These are phyloP conservation scores for Maudiozyma humilis DNA, from an alignment of 1,139 yeast species.

Conservation along the genomic window DNA sequence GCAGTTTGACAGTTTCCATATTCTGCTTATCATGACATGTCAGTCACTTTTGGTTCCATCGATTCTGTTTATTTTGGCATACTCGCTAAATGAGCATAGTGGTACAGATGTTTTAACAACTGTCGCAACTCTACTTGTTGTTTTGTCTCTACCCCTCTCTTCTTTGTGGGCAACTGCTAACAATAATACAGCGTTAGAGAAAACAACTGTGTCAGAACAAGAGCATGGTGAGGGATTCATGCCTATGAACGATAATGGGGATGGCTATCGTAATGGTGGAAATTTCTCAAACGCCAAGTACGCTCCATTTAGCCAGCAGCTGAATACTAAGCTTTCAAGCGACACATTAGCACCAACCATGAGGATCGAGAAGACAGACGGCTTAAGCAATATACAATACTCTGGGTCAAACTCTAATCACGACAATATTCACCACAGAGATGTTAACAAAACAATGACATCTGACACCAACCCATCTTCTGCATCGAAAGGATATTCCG, in stretches of 20 bases:
- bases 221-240: slow-evolving; percentile 13
- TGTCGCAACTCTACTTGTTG: slow-evolving; percentile 40
- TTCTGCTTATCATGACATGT: slow-evolving; percentile 67
- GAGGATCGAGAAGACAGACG: slow-evolving; percentile 6
- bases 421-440: background rate
- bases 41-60: slow-evolving; percentile 81
- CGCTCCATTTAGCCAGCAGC: slow-evolving; percentile 11
- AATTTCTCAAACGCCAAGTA: slow-evolving; percentile 10
- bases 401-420: background rate
- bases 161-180: slow-evolving; percentile 81
- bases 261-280: slow-evolving; percentile 12
- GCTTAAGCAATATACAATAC: background rate
- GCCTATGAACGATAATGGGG: slow-evolving; percentile 13
- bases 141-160: slow-evolving; percentile 68
- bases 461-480: background rate
- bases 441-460: background rate
- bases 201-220: slow-evolving; percentile 21
- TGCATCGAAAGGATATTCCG: background rate
- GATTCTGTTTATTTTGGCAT: slow-evolving; percentile 49
- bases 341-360: slow-evolving; percentile 4
- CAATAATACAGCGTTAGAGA: slow-evolving; percentile 37
- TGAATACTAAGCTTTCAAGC: slow-evolving; percentile 5
- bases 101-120: slow-evolving; percentile 34
- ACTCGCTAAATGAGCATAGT: slow-evolving; percentile 29
- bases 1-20: slow-evolving; percentile 76